Conservation (phyloP, 306 rosid genomes). For the Cicer cuneatum region DNA sequence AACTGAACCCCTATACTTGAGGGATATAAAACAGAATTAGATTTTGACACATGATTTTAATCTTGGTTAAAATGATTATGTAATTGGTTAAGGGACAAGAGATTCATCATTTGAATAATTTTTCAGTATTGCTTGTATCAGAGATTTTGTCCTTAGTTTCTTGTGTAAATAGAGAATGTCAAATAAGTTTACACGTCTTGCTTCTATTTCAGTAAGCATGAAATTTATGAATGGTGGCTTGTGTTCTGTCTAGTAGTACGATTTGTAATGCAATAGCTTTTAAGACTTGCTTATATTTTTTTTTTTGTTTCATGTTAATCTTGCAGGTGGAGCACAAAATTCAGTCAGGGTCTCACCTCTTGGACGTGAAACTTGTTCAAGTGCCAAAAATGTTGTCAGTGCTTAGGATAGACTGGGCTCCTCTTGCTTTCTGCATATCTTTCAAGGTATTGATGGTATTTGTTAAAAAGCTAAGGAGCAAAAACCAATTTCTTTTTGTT, state of each 20-base stretch:
- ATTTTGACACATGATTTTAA: too few relatives aligned
- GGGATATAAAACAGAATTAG: too few relatives aligned
- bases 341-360: constrained; percentile 84
- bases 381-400: constrained; percentile 91
- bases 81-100: constrained; percentile 18
- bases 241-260: constrained; percentile 4
- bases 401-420: constrained; percentile 81
- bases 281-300: background rate
- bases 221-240: constrained; percentile 11
- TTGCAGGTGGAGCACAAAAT: constrained; percentile 91
- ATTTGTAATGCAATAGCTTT: constrained; percentile 2
- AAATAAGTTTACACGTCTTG: constrained; percentile 1
- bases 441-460: constrained; percentile 70
- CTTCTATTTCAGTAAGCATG: constrained; percentile 14
- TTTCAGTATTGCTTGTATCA: constrained; percentile 18
- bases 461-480: background rate
- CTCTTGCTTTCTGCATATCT: constrained; percentile 81
- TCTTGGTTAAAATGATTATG: constrained; percentile 23
- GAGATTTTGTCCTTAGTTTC: constrained; percentile 29
- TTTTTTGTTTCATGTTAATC: constrained; percentile 30
- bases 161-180: constrained; percentile 14
- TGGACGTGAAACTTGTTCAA: constrained; percentile 83
- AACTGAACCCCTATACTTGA: too few relatives aligned
- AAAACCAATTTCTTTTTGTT: background rate
- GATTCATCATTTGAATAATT: background rate